Base-by-base conservation (phyloP, 164 flowering plant genomes). In the Taxillus chinensis region DNA sequence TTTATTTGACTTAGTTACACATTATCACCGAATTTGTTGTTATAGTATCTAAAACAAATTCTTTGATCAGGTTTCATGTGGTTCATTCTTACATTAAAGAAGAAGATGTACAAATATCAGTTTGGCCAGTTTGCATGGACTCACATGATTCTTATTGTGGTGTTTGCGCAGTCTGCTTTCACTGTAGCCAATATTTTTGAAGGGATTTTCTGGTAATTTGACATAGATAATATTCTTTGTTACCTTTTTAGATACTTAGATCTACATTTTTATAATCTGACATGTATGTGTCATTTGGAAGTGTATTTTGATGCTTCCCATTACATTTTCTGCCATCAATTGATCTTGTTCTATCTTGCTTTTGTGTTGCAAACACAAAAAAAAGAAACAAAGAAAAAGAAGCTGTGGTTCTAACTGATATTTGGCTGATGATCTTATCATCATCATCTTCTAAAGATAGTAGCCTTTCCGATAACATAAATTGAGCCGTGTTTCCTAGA, bases 41-140 rank as follows among this genome's bases (percentile, higher is more conserved):
- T 51, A 8, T 62, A 57, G 10, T 12, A 37, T 3, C 11, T 7
- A 37, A 38, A 7, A 41, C 42, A 0, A 61, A 15, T 49, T 27
- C 27, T 27, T 10, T 62, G 16, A 62, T 61, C 83, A 92, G 98
- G 98, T 70, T 87, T 92, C 68, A 74, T 92, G 79, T 92, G 98
- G 96, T 92, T 90, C 75, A 92, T 92, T 81, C 86, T 92, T 39
- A 75, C 96, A 39, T 70, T 92, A 55, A 92, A 92, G 89, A 90
- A 87, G 84, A 90, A 86, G 85, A 85, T 90, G 96, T 92, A 90
- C 83, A 92, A 92, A 82, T 92, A 92, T 80, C 98, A 92, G 65
- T 92, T 92, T 79, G 80, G 98, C 69, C 98, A 90, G 76, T 92
- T 74, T 68, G 98, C 98, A 62, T 92, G 98, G 98, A 92, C 97